Evolutionary conservation across 2,329 filamentous ascomycete species (phyloP).

Genomic region (Alternaria alternata): DNA sequence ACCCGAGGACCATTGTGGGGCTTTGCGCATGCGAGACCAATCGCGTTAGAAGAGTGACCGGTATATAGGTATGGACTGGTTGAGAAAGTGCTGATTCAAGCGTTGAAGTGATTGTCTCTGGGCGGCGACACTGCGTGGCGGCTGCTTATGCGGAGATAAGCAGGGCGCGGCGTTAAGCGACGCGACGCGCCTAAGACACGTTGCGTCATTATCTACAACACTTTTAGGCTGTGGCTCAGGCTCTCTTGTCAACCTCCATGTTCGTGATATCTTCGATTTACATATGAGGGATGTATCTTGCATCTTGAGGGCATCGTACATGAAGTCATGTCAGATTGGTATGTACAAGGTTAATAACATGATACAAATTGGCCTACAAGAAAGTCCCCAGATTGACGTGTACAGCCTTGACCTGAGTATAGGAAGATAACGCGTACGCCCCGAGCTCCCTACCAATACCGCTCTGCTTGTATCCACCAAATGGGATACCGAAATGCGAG

Average conservation of each 20-base stretch:
- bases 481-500: slow-evolving; percentile 29
- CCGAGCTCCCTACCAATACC: slow-evolving; percentile 40
- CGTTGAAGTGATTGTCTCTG: background rate
- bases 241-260: background rate
- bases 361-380: background rate
- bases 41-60: background rate
- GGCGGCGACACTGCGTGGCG: background rate
- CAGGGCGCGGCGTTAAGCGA: slow-evolving; percentile 7
- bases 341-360: background rate
- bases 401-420: slow-evolving; percentile 35
- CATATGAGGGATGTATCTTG: too few relatives aligned
- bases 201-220: background rate
- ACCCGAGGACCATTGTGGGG: slow-evolving; percentile 74
- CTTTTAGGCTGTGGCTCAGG: background rate
- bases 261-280: background rate
- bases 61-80: background rate
- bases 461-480: slow-evolving; percentile 44
- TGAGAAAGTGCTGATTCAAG: background rate
- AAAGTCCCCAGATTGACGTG: background rate
- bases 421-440: slow-evolving; percentile 34
- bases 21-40: background rate
- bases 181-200: slow-evolving; percentile 7
- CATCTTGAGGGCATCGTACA: background rate
- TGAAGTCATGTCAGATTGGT: background rate
- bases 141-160: slow-evolving; percentile 8